These are phyloP conservation scores for Candida morakotiae DNA, from an alignment of 805 yeast genomes.

Conservation along the genomic window DNA sequence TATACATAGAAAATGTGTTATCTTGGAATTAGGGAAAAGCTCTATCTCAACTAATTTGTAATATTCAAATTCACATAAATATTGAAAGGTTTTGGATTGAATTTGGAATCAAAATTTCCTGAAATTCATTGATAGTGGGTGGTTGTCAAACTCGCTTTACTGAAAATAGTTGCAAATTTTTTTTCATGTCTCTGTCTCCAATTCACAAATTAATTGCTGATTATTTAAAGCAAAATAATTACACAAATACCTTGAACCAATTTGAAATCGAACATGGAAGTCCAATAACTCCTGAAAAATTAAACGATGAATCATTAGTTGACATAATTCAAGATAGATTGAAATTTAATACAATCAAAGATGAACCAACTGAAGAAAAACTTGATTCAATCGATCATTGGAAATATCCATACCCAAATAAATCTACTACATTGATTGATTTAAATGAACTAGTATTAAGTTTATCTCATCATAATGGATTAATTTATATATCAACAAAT, in stretches of 20 bases:
- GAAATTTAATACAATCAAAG: slow-evolving; percentile 18
- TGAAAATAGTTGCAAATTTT: background rate
- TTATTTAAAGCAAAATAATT: slow-evolving; percentile 50
- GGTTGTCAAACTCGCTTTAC: too few species aligned
- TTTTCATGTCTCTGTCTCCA: background rate
- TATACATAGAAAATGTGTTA: background rate
- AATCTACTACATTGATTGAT: slow-evolving; percentile 6
- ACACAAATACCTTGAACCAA: slow-evolving; percentile 39
- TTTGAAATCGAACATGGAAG: slow-evolving; percentile 46
- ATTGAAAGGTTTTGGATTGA: too few species aligned
- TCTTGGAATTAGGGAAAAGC: too few species aligned
- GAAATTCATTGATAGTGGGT: too few species aligned
- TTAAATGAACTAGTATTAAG: slow-evolving; percentile 25
- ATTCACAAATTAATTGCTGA: slow-evolving; percentile 48
- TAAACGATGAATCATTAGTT: slow-evolving; percentile 32
- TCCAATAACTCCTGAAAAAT: slow-evolving; percentile 18
- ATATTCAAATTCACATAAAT: too few species aligned
- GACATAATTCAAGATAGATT: slow-evolving; percentile 37
- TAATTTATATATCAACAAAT: slow-evolving; percentile 16
- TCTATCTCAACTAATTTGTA: too few species aligned
- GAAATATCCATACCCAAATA: slow-evolving; percentile 28
- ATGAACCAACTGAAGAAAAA: slow-evolving; percentile 7
- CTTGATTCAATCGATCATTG: slow-evolving; percentile 19
- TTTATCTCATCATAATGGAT: slow-evolving; percentile 9
- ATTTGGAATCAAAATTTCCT: too few species aligned